Evolutionary conservation across 306 rosid genomes (phyloP), one percentile per base, ranked within the genome.

Genomic region (Boehmeria nivea): DNA sequence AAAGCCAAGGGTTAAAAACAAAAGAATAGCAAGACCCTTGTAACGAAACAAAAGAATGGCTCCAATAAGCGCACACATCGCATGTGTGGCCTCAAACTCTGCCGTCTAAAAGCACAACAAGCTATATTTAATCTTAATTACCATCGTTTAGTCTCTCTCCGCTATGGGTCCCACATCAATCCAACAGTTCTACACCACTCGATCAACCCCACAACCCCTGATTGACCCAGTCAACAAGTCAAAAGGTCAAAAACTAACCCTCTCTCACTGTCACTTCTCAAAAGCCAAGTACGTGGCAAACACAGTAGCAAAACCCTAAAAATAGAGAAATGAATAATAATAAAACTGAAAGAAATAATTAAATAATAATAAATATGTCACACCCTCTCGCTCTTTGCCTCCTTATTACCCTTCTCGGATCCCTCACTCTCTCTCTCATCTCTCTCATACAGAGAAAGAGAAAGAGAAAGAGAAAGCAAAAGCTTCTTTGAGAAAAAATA

Each of bases 401-500:
- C 48, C 68, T 53, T 64, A 53, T 20, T 64, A 53, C 60, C 45
- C 22, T 21, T 56, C 69, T 70, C 10, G 54, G 74, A 64, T 72
- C 81, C 70, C 43, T 46, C 64, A 28, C 52, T 45, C 50, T 39
- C 25, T 15, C 71, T 8, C 59, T 36, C 36, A n/a, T 31, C 36
- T 31, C 36, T 31, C n/a, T n/a, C n/a, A n/a, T n/a, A n/a, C n/a
- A n/a, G n/a, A 31, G 36, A 31, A 31, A 31, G 2, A 28, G 5
- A 44, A 59, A 26, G 3, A 45, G n/a, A 44, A 14, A 25, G 6
- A 39, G 15, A 31, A 51, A 49, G 15, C 17, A 51, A 63, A 43
- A 64, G 37, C 16, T 3, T 20, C 27, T 28, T 6, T 19, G 37
- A 54, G 66, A 63, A 40, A 40, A 40, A 40, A 11, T 14, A 1